Base-by-base conservation (phyloP, 331 rosid genomes). In the Arachis monticola region DNA sequence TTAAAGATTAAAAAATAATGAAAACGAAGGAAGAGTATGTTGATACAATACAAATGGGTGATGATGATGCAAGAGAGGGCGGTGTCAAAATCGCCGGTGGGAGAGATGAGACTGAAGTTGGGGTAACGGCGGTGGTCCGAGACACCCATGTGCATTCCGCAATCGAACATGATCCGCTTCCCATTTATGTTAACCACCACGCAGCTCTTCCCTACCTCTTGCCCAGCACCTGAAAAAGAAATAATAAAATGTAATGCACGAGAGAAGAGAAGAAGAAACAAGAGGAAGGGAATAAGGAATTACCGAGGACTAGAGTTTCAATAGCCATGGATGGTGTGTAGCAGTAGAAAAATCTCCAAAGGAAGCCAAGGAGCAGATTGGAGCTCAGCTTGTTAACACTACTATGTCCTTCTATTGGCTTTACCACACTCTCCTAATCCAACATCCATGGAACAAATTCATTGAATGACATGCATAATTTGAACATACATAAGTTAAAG, bases 141-240 rank as follows among this genome's bases (percentile, higher is more conserved):
- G 74, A 78, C 46, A 42, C 93, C 91, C 95, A 88, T 89, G 66
- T 93, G 96, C 96, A 93, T 91, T 3, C 98, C 97, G 10, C 98
- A 93, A 72, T 93, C 98, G 64, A 93, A 93, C 98, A 93, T 91
- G 80, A 93, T 90, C 66, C 96, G 83, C 64, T 89, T 93, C 60
- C 93, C 96, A 47, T 91, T 89, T 71, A 93, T 93, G 13, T 81
- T 81, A 10, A 90, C 97, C 42, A 93, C 80, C n/a, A 90, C 93
- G 30, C 96, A 91, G 82, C 98, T 93, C 92, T 93, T 93, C 35
- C 98, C 98, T 38, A 91, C 96, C 58, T 93, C 96, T 85, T 93
- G 97, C 44, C 98, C 98, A 69, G 98, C 97, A n/a, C 98, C 98
- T 93, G 74, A 27, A 40, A 52, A 12, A 27, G 17, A 50, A 62